A percentile compares a stretch with the other conserved stretches of the same genome.
phyloP scores from a whole-genome alignment of 2,329 filamentous ascomycete species.

The Coniella lustricola region DNA sequence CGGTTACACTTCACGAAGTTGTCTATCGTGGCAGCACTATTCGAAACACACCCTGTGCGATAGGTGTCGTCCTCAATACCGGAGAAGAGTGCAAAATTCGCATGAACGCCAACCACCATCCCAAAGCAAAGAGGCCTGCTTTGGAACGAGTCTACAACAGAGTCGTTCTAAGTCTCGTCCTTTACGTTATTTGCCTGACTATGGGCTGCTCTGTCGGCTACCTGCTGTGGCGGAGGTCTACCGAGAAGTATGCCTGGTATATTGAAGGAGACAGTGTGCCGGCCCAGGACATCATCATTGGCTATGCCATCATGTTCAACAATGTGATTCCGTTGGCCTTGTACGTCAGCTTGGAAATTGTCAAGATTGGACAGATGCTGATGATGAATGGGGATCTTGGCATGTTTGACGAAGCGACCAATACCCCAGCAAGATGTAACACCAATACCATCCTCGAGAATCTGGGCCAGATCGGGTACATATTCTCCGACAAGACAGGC shows the following conservation, averaged over 20 bases:
- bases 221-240: conserved; percentile 62
- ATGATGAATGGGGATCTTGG: conserved; percentile 74
- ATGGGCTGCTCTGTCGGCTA: conserved; percentile 80
- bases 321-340: conserved; percentile 88
- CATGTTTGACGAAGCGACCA: conserved; percentile 80
- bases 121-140: conserved; percentile 67
- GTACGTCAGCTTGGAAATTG: conserved; percentile 83
- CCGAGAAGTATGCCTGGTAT: conserved; percentile 70
- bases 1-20: conserved; percentile 74
- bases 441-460: conserved; percentile 96
- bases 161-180: conserved; percentile 71
- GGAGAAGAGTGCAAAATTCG: conserved; percentile 80
- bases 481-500: conserved; percentile 93
- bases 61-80: conserved; percentile 80
- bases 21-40: conserved; percentile 81
- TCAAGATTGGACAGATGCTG: conserved; percentile 73
- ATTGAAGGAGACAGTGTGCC: conserved; percentile 61
- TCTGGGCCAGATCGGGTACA: conserved; percentile 79
- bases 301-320: conserved; percentile 94
- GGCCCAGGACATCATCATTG: conserved; percentile 76
- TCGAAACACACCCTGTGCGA: conserved; percentile 66
- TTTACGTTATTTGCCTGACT: conserved; percentile 72
- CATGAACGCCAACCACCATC: conserved; percentile 80
- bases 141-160: conserved; percentile 67
- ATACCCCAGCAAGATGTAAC: conserved; percentile 82